These are phyloP conservation scores for Moesziomyces sp. DNA, from an alignment of 1,284 basidiomycete species.

Conservation along the genomic window DNA sequence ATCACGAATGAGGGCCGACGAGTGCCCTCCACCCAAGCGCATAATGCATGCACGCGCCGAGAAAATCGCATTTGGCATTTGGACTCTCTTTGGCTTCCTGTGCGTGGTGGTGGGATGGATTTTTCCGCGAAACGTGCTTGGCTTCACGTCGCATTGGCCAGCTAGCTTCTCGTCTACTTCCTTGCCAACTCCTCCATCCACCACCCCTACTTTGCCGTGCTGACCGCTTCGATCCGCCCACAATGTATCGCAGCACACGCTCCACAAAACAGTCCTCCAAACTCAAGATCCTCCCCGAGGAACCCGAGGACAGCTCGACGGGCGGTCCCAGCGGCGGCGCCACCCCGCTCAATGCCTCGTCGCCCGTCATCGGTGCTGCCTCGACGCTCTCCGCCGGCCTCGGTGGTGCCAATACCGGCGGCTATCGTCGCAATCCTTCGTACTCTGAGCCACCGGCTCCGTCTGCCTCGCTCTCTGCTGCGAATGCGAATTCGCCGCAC, in stretches of 20 bases:
- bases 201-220: not conserved
- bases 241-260: conserved; percentile 48
- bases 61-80: not conserved
- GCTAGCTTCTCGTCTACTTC: too few relatives aligned
- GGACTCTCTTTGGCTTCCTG: too few relatives aligned
- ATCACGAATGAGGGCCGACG: not conserved
- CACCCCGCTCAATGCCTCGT: conserved; percentile 30
- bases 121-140: too few relatives aligned
- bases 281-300: conserved; percentile 91
- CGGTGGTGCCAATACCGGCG: conserved; percentile 1
- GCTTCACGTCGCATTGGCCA: conserved; percentile 12
- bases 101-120: too few relatives aligned
- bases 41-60: not conserved
- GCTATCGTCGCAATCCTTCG: conserved; percentile 22
- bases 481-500: conserved; percentile 16
- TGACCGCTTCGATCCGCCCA: not conserved
- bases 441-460: conserved; percentile 26
- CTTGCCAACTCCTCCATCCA: not conserved
- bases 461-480: not conserved
- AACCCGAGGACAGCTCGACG: conserved; percentile 74
- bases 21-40: conserved; percentile 15
- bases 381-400: not conserved
- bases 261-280: conserved; percentile 88
- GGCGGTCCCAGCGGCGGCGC: conserved; percentile 31
- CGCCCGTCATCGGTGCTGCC: conserved; percentile 20